These are phyloP conservation scores for Penicillium sp. DNA, from an alignment of 2,329 filamentous ascomycete genomes.

Conservation along the genomic window DNA sequence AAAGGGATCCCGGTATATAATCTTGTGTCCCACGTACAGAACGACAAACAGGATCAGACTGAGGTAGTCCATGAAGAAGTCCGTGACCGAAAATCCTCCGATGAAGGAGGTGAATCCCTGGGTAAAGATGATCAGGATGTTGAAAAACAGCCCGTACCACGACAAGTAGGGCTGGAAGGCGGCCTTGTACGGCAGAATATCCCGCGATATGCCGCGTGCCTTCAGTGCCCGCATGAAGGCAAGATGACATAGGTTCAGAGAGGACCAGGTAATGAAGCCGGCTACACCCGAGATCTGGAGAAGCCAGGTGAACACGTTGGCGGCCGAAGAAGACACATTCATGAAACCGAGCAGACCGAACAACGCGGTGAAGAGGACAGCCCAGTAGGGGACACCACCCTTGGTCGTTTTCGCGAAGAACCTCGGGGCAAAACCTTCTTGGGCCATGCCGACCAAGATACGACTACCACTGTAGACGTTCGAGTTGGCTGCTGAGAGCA, in stretches of 20 bases:
- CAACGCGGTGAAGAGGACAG: conserved; percentile 40
- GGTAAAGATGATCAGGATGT: conserved; percentile 58
- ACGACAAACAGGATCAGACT: conserved; percentile 59
- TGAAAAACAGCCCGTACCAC: conserved; percentile 62
- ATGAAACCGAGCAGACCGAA: conserved; percentile 65
- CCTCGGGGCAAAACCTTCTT: conserved; percentile 41
- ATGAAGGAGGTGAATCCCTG: conserved; percentile 66
- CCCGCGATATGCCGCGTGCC: conserved; percentile 54
- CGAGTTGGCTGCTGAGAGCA: conserved; percentile 40
- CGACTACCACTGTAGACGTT: conserved; percentile 52
- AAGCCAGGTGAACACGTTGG: conserved; percentile 51
- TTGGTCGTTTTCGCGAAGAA: conserved; percentile 41
- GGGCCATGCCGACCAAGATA: conserved; percentile 61
- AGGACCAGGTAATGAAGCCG: conserved; percentile 34
- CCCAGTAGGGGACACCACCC: conserved; percentile 41
- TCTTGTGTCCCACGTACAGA: conserved; percentile 57
- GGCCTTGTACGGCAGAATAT: conserved; percentile 57
- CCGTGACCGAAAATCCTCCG: conserved; percentile 50
- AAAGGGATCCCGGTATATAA: conserved; percentile 32
- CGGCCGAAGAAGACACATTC: conserved; percentile 58
- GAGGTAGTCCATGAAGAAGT: conserved; percentile 62
- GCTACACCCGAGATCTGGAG: conserved; percentile 33
- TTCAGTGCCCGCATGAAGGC: conserved; percentile 57
- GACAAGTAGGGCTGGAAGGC: conserved; percentile 60
- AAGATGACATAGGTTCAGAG: conserved; percentile 52